Conservation (phyloP, 164 flowering plant genomes). For the Magnolia officinalis region DNA sequence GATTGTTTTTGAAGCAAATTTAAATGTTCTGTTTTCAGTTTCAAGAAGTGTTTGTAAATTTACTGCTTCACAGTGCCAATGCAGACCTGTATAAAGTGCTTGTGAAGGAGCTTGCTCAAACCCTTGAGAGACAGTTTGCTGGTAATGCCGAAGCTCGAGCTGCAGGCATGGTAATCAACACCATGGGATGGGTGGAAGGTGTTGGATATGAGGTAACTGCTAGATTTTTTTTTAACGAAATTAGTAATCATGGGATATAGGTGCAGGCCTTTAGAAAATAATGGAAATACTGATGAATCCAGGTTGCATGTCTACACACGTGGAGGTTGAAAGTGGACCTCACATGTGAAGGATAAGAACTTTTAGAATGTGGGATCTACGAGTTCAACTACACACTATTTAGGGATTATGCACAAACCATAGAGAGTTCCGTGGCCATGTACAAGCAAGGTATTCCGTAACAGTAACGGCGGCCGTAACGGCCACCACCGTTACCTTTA, state of each 20-base stretch:
- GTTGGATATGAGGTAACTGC: conserved; percentile 79
- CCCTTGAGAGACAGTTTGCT: conserved; percentile 72
- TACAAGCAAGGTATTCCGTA: no score
- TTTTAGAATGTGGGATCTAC: neutral
- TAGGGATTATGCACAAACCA: neutral
- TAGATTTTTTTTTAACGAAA: neutral
- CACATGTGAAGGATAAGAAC: neutral
- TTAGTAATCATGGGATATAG: no score
- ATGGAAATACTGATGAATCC: neutral
- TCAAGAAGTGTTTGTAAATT: conserved; percentile 1
- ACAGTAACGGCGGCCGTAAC: neutral
- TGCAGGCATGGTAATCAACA: conserved; percentile 96
- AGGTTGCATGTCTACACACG: neutral
- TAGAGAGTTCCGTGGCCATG: neutral
- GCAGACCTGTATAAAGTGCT: conserved; percentile 76
- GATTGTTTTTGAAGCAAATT: neutral
- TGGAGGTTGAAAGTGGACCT: neutral
- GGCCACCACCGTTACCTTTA: no score
- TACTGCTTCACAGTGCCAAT: conserved; percentile 51
- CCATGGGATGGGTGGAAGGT: conserved; percentile 99
- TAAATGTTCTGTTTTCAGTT: neutral
- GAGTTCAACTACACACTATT: neutral
- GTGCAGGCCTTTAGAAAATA: neutral
- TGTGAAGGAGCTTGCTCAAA: conserved; percentile 82
- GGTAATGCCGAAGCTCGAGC: conserved; percentile 86